Evolutionary conservation across 2,329 filamentous ascomycete genomes (phyloP), one percentile per base, ranked within the genome.

Genomic region (Claviceps purpurea): DNA sequence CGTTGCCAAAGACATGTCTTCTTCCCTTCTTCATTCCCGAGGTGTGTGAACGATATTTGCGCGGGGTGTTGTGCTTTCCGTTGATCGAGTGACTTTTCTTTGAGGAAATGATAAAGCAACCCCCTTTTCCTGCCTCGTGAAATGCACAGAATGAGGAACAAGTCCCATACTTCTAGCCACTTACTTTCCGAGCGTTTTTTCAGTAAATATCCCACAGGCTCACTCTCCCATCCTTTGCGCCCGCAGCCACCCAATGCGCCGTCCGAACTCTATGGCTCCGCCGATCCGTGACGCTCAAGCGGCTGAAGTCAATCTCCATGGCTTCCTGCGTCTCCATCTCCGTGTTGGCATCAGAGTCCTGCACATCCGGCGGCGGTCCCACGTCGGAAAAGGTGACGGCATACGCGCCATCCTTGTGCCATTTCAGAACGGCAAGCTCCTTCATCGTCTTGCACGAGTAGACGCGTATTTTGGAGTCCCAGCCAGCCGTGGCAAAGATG

Each of bases 151-250:
- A 34, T 11, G 30, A 34, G 30, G 10, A 34, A 11, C 10, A 11
- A 11, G 10, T 11, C 10, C 3, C 10, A 1, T 34, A 34, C 30
- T 34, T 34, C 30, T 34, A n/a, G 16, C 38, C 13, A 14, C 14
- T n/a, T n/a, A 40, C 7, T 40, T n/a, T 40, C 10, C 43, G 43
- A 8, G 22, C 3, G 3, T 7, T 10, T 16, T 16, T 24, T 71
- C 61, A 90, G 66, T 93, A 98, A 54, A 97, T 82, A 70, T 96
- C 88, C 93, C 93, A 98, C 59, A 98, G 71, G 63, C 89, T 95
- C 56, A 97, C 81, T 65, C 94, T 95, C 18, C 91, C 93, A 70
- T 97, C 93, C 66, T 97, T 98, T 52, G 87, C 86, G 1, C 93
- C 93, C 1, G 82, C 88, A 18, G 85, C 93, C 50, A 97, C 66